Evolutionary conservation across 805 yeast genomes (phyloP), one percentile per base, ranked within the genome.

Genomic region (Candida sphagnicola): DNA sequence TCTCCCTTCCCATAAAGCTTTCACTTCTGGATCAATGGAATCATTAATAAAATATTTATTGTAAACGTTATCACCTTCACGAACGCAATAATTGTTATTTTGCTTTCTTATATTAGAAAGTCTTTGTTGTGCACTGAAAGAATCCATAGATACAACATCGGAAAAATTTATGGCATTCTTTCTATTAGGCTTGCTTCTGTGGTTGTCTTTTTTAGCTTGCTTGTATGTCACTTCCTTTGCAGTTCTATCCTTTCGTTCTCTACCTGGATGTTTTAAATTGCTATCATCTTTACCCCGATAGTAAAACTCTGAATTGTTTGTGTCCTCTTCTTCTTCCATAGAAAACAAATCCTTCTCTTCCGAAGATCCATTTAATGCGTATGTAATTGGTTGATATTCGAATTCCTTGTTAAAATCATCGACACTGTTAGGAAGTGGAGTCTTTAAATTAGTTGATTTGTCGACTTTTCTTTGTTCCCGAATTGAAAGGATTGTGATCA

Each of bases 31-130:
- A 49, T 75, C 81, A 21, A 75, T 73, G 12, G 59, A 59, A 15
- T 60, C 60, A 39, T 71, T 60, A 14, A 52, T 50, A 32, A 64
- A 60, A 44, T 58, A 66, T 34, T 67, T 67, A 31, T 65, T 60
- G 48, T 62, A 73, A 41, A 77, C 76, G 23, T 67, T 47, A 51
- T 80, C 86, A 1, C 77, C 80, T 50, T 80, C 86, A 42, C 86
- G 61, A 1, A 74, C 72, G 0, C 81, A 72, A 54, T 79, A 79
- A 51, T 80, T 81, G 8, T 58, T 69, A 14, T 47, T 40, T 24
- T 45, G 50, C 33, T 48, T 54, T 24, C 61, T 32, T 10, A 44
- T 31, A 32, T 47, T 42, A 4, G 50, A 34, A 18, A 25, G 32
- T 18, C 41, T 40, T 39, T 54, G 58, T 35, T 49, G 52, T 24